These are phyloP conservation scores for Prinsepia uniflora DNA, from an alignment of 306 rosid species.

Conservation along the genomic window DNA sequence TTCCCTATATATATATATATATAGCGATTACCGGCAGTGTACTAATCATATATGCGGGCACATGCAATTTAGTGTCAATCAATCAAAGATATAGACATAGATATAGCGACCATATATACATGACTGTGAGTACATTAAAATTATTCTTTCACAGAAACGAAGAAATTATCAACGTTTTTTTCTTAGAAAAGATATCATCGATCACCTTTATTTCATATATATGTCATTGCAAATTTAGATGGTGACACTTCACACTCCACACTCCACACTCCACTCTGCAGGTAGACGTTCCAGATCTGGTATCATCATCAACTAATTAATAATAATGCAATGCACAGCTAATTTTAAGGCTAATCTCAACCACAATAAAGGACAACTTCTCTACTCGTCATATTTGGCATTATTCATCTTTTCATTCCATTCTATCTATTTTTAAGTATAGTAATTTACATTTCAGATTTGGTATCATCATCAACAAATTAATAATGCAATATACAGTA, in stretches of 20 bases:
- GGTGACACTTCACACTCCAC: constrained; percentile 22
- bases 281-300: constrained; percentile 12
- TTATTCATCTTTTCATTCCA: neutral
- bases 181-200: neutral
- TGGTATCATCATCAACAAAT: too few relatives aligned
- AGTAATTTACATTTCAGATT: too few relatives aligned
- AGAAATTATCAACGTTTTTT: neutral
- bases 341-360: neutral
- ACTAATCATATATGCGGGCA: too few relatives aligned
- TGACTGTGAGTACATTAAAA: neutral
- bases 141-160: neutral
- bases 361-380: neutral
- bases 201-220: neutral
- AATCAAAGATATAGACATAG: too few relatives aligned
- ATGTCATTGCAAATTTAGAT: constrained; percentile 22
- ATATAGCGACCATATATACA: neutral
- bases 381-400: neutral
- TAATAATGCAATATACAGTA: too few relatives aligned
- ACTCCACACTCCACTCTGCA: too few relatives aligned
- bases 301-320: constrained; percentile 5
- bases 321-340: neutral
- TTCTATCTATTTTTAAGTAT: too few relatives aligned
- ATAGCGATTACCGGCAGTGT: too few relatives aligned
- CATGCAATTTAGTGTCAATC: too few relatives aligned
- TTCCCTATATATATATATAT: too few relatives aligned